Base-by-base conservation (phyloP, 2,329 filamentous ascomycete genomes). In the Echinosphaeria canescens region DNA sequence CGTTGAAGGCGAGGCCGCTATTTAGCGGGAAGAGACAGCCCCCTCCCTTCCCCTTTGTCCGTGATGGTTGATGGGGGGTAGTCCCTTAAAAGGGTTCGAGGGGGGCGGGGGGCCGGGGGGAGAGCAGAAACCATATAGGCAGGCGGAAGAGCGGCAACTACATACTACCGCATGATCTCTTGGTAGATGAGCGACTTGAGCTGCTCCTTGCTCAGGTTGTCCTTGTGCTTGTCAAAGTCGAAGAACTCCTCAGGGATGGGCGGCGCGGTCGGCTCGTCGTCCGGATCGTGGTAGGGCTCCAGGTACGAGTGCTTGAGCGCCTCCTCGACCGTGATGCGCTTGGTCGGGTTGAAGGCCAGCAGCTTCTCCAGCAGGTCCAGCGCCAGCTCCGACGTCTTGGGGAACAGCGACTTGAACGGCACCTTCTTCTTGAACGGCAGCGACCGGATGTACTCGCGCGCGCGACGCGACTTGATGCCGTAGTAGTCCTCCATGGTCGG, bases 401-500 rank as follows among this genome's bases (percentile, higher is more conserved):
- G 85, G 63, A 98, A 98, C 49, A 98, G 71, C 24, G 76, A 79
- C 49, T 88, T 80, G 69, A 93, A 88, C 0, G 88, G 84, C 25
- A 95, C 90, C 71, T 95, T 95, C 73, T 95, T 95, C 70, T 95
- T 95, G 62, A 95, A 95, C 12, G 88, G 85, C 25, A 95, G 66
- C 28, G 84, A 93, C 33, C 88, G 81, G 46, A 98, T 98, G 56
- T 98, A 98, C 54, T 98, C 88, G 36, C 88, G 71, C 27, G 88
- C 88, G 43, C 88, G 80, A 37, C 88, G 78, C 28, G 88, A 95
- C 58, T 98, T 98, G 67, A 98, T 98, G 36, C 88, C 88, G 42
- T 98, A 98, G 64, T 98, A 98, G 49, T 98, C 88, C 50, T 98
- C 88, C 88, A 98, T 98, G 10, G 88, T 98, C 3, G 88, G 88